Percentiles rank a stretch among this genome's conserved stretches.
phyloP scores from a whole-genome alignment of 2,329 filamentous ascomycete species.

The Davidsoniella eucalypti region DNA sequence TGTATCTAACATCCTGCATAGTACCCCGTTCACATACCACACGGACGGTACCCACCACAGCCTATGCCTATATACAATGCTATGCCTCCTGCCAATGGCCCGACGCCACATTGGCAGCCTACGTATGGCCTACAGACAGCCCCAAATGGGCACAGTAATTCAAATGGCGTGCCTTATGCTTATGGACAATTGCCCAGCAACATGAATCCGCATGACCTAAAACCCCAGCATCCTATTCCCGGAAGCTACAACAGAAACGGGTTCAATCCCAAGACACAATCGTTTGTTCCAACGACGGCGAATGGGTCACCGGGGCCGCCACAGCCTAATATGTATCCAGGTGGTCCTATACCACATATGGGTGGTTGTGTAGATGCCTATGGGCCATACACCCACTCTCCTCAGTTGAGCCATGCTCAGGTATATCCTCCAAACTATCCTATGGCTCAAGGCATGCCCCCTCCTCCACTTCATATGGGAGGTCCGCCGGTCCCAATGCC shows the following conservation, averaged over 20 bases:
- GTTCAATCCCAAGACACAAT: conserved; percentile 89
- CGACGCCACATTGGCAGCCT: conserved; percentile 22
- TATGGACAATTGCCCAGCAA: conserved; percentile 65
- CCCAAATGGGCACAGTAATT: conserved; percentile 11
- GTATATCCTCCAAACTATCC: conserved; percentile 33
- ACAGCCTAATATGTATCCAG: neutral
- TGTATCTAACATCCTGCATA: neutral
- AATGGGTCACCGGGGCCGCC: conserved; percentile 25
- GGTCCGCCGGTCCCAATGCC: conserved; percentile 35
- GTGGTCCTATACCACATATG: conserved; percentile 27
- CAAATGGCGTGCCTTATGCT: conserved; percentile 40
- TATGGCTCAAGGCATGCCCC: conserved; percentile 26
- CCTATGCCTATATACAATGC: neutral
- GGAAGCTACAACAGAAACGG: conserved; percentile 70
- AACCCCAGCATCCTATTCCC: conserved; percentile 54
- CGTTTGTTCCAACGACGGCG: conserved; percentile 52
- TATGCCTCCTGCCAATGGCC: conserved; percentile 2
- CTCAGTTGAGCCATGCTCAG: conserved; percentile 21
- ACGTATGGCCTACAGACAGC: neutral
- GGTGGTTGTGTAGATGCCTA: conserved; percentile 35
- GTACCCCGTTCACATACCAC: neutral
- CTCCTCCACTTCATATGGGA: neutral
- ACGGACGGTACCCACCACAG: neutral
- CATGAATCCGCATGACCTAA: conserved; percentile 51
- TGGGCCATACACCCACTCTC: conserved; percentile 27